Conservation (phyloP, 345 rosid genomes). For the Syzygium jambos region DNA sequence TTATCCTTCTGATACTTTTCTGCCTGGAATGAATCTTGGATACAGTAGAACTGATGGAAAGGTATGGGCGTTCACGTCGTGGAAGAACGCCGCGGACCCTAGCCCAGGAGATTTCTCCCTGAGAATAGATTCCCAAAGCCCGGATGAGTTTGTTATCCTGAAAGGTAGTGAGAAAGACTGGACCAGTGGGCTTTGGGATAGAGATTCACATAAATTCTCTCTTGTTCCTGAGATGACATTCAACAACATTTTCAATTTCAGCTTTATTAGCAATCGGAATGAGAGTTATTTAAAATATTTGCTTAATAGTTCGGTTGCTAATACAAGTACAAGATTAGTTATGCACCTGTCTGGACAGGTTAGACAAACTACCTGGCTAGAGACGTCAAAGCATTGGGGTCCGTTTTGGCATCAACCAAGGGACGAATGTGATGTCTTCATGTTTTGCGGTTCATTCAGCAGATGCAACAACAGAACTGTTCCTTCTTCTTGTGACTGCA, state of each 20-base stretch:
- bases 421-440: slow-evolving; percentile 15
- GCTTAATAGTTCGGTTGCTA: background rate
- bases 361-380: slow-evolving; percentile 6
- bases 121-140: background rate
- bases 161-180: background rate
- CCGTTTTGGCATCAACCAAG: slow-evolving; percentile 15
- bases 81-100: background rate
- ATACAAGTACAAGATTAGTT: slow-evolving; percentile 6
- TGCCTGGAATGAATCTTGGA: slow-evolving; percentile 36
- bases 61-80: background rate
- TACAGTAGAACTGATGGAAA: background rate
- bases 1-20: slow-evolving; percentile 22
- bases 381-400: slow-evolving; percentile 2
- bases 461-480: slow-evolving; percentile 11
- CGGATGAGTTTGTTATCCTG: background rate
- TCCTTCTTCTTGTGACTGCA: slow-evolving; percentile 18
- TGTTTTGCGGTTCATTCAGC: slow-evolving; percentile 19
- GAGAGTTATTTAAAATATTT: background rate
- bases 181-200: background rate
- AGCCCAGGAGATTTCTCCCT: background rate
- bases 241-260: background rate
- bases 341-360: slow-evolving; percentile 13
- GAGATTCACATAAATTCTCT: background rate
- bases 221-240: background rate
- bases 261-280: background rate